Evolutionary conservation across 2,329 filamentous ascomycete species (phyloP).

Genomic region (Lojkania enalia): DNA sequence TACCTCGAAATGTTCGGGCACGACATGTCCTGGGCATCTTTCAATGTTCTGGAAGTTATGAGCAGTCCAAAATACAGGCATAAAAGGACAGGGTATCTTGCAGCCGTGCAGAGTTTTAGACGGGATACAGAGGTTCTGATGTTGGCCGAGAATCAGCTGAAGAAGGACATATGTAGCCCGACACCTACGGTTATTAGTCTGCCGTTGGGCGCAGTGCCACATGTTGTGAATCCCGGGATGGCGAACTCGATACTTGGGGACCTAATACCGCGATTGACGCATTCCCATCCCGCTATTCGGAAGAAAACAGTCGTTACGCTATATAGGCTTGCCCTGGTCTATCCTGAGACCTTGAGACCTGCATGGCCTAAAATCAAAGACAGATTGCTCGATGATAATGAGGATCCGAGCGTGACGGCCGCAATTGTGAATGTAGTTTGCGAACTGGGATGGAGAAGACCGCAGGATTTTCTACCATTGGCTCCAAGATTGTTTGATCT

Average conservation of each 20-base stretch:
- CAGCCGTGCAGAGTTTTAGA: slow-evolving; percentile 93
- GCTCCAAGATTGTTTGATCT: slow-evolving; percentile 91
- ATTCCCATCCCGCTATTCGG: slow-evolving; percentile 81
- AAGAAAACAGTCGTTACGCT: slow-evolving; percentile 97
- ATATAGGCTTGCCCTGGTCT: slow-evolving; percentile 92
- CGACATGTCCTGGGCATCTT: slow-evolving; percentile 99
- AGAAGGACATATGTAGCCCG: slow-evolving; percentile 84
- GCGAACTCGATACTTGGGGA: slow-evolving; percentile 88
- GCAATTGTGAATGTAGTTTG: slow-evolving; percentile 97
- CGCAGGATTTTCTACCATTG: slow-evolving; percentile 89
- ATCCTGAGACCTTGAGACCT: slow-evolving; percentile 86
- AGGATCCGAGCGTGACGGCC: slow-evolving; percentile 91
- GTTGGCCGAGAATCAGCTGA: slow-evolving; percentile 93
- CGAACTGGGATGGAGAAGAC: slow-evolving; percentile 90
- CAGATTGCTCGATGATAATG: slow-evolving; percentile 81
- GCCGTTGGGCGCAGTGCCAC: slow-evolving; percentile 86
- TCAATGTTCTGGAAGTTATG: slow-evolving; percentile 99
- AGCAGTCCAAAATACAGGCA: slow-evolving; percentile 92
- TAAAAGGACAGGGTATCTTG: slow-evolving; percentile 93
- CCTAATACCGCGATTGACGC: slow-evolving; percentile 80
- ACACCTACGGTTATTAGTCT: slow-evolving; percentile 78
- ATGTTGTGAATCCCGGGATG: slow-evolving; percentile 89
- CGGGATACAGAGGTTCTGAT: slow-evolving; percentile 96
- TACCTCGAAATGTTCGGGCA: slow-evolving; percentile 99
- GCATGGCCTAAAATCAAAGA: slow-evolving; percentile 99